Percentiles rank a stretch among this genome's conserved stretches.
phyloP scores from a whole-genome alignment of 345 rosid species.

The Microthlaspi erraticum region DNA sequence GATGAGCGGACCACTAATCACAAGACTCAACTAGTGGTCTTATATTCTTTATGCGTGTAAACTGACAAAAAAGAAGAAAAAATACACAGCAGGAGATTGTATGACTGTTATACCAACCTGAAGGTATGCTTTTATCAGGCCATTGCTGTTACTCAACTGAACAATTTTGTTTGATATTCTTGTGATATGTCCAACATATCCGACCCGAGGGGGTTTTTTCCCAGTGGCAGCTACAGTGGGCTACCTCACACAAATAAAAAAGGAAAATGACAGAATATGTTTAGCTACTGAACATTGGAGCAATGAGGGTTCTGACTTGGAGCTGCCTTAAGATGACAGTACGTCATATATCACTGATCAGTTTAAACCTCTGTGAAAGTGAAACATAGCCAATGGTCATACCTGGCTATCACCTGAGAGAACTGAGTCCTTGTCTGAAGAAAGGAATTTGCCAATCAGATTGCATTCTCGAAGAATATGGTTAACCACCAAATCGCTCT shows the following conservation, averaged over 20 bases:
- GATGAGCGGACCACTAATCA: constrained; percentile 5
- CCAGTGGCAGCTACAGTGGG: constrained; percentile 77
- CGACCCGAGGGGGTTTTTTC: constrained; percentile 73
- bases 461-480: constrained; percentile 86
- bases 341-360: constrained; percentile 9
- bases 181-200: constrained; percentile 91
- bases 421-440: constrained; percentile 64
- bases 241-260: constrained; percentile 52
- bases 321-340: constrained; percentile 21
- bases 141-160: constrained; percentile 70
- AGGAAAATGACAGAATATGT: constrained; percentile 5
- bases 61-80: constrained; percentile 30
- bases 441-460: constrained; percentile 75
- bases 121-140: constrained; percentile 64
- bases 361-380: constrained; percentile 12
- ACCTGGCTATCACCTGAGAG: constrained; percentile 73
- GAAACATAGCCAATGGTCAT: constrained; percentile 30
- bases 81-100: constrained; percentile 13
- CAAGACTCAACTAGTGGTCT: constrained; percentile 13
- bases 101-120: constrained; percentile 59
- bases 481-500: constrained; percentile 63
- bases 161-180: constrained; percentile 84
- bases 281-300: constrained; percentile 23
- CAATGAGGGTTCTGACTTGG: constrained; percentile 22
- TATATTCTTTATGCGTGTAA: constrained; percentile 19